Evolutionary conservation across 2,329 filamentous ascomycete species (phyloP), one percentile per base, ranked within the genome.

Genomic region (Stagonosporopsis chrysanthemi): DNA sequence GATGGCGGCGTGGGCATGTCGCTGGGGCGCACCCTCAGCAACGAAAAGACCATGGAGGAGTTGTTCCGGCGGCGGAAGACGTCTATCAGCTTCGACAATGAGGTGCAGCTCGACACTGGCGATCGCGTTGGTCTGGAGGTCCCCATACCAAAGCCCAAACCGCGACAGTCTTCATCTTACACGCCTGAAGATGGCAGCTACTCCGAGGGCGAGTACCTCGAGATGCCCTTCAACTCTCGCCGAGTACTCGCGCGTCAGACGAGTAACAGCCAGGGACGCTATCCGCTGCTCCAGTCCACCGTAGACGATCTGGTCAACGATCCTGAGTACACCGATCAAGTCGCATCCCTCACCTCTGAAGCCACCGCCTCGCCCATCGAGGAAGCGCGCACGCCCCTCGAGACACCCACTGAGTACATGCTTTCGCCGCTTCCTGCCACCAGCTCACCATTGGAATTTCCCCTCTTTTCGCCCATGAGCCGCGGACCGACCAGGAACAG

Each of bases 311-410:
- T 75, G 19, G 67, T 65, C 4, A 62, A 61, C 17, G 63, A 69
- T 41, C 53, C 61, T 11, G 67, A 70, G 46, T 72, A 68, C 58
- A 64, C 58, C 39, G 75, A 77, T 42, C 72, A 75, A 41, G 73
- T 78, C 15, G 76, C 77, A 12, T 79, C 77, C 4, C 59, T 79
- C 42, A 80, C 77, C 2, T 79, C 78, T n/a, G 77, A 73, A 39
- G 67, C 75, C n/a, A 78, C 77, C 6, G 73, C 70, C 23, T 80
- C 78, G 8, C 72, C 66, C 9, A 53, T 73, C 4, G 76, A 79
- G 31, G 77, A 78, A 56, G 69, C 73, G 23, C 70, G 66, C 14
- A 79, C 77, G 2, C 77, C 76, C 2, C 64, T 72, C 26, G 75
- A 77, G 33, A 58, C 66, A 5, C 68, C 70, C 2, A 61, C 63